phyloP scores from a whole-genome alignment of 1,284 basidiomycete genomes.

The Tilletia setariae region DNA sequence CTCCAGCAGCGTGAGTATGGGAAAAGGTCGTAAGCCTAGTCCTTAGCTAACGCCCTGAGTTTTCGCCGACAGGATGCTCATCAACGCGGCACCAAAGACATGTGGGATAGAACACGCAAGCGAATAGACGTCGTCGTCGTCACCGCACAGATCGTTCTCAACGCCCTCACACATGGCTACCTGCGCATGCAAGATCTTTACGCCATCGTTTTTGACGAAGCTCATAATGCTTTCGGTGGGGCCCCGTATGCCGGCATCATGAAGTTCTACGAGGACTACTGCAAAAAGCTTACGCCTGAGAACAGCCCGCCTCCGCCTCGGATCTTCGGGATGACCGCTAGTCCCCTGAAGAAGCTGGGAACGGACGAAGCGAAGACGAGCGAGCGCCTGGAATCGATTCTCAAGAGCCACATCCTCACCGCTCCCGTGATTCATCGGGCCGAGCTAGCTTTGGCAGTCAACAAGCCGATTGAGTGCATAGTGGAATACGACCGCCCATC shows the following conservation, averaged over 20 bases:
- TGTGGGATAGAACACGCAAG: background rate
- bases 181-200: conserved; percentile 37
- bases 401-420: conserved; percentile 36
- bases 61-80: background rate
- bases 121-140: conserved; percentile 34
- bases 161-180: conserved; percentile 35
- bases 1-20: background rate
- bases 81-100: conserved; percentile 30
- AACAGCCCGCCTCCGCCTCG: conserved; percentile 24
- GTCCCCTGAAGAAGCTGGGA: conserved; percentile 28
- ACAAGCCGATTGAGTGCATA: conserved; percentile 32
- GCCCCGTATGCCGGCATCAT: conserved; percentile 39
- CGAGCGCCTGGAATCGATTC: conserved; percentile 25
- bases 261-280: conserved; percentile 29
- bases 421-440: conserved; percentile 21
- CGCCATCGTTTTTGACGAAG: conserved; percentile 41
- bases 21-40: background rate
- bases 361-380: conserved; percentile 24
- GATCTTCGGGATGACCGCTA: conserved; percentile 46
- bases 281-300: conserved; percentile 7
- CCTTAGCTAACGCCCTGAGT: background rate
- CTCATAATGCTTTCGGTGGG: conserved; percentile 35
- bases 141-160: conserved; percentile 38
- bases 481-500: conserved; percentile 32
- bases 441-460: conserved; percentile 28